Conservation (phyloP, 257 asterid species). For the Solanum chmielewskii region DNA sequence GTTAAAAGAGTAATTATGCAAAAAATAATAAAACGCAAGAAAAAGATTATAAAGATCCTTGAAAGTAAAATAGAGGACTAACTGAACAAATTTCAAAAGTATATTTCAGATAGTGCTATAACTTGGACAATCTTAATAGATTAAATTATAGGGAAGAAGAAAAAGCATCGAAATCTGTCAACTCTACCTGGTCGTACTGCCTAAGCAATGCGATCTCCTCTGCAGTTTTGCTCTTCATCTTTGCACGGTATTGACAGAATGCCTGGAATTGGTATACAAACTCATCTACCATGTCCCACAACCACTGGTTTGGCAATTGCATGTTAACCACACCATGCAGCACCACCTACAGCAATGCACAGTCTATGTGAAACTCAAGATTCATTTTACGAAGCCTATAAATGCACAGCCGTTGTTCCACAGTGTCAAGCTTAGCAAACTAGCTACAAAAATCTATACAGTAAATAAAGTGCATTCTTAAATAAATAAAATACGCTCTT, state of each 20-base stretch:
- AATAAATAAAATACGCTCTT: background rate
- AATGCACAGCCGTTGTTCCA: background rate
- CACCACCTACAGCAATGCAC: constrained; percentile 47
- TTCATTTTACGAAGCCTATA: background rate
- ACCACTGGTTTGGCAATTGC: constrained; percentile 99
- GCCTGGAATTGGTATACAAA: constrained; percentile 95
- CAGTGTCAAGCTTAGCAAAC: background rate
- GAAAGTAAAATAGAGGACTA: background rate
- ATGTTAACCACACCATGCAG: constrained; percentile 88
- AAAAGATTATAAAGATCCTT: background rate
- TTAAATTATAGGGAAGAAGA: background rate
- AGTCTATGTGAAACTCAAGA: background rate
- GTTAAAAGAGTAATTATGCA: background rate
- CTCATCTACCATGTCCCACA: constrained; percentile 99
- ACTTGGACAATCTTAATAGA: background rate
- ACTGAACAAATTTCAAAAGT: background rate
- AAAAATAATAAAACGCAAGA: background rate
- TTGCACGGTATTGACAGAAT: constrained; percentile 93
- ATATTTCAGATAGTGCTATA: background rate
- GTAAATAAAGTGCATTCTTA: background rate
- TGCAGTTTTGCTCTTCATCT: constrained; percentile 86
- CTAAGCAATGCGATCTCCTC: constrained; percentile 75
- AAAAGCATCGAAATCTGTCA: background rate
- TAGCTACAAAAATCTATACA: background rate
- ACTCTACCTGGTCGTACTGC: constrained; percentile 60